Evolutionary conservation across 192 early-diverging fungal species (phyloP).

Genomic region (Chytriomyces sp.): DNA sequence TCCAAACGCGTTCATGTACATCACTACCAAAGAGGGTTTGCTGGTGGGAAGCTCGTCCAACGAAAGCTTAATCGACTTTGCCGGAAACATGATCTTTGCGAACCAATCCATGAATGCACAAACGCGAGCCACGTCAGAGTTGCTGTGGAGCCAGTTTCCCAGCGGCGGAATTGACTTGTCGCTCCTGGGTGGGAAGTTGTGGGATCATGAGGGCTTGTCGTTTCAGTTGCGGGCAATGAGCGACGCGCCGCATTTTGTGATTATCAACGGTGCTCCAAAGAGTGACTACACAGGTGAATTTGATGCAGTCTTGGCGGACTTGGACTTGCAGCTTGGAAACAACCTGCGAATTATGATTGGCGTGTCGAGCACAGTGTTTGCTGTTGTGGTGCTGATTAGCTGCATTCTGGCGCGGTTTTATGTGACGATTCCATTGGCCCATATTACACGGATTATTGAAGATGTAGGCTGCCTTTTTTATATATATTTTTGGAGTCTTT

Average conservation of each 20-base stretch:
- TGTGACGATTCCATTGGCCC: not conserved
- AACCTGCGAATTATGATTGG: not conserved
- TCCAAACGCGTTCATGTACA: conserved; percentile 1
- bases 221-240: not conserved
- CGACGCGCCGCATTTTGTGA: not conserved
- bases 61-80: no score
- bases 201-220: not conserved
- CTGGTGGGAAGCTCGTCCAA: no score
- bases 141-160: no score
- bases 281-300: not conserved
- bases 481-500: not conserved
- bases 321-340: not conserved
- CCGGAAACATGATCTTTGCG: no score
- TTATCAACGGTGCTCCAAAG: not conserved
- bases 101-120: no score
- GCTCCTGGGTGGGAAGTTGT: no score
- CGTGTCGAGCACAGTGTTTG: not conserved
- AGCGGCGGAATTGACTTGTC: no score
- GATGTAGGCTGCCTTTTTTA: no score
- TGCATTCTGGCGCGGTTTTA: not conserved
- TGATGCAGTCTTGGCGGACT: not conserved
- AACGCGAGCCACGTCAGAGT: no score
- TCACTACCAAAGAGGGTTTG: not conserved
- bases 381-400: not conserved
- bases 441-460: not conserved